Conservation (phyloP, 768 basidiomycete species). For the Boletellus ananas region DNA sequence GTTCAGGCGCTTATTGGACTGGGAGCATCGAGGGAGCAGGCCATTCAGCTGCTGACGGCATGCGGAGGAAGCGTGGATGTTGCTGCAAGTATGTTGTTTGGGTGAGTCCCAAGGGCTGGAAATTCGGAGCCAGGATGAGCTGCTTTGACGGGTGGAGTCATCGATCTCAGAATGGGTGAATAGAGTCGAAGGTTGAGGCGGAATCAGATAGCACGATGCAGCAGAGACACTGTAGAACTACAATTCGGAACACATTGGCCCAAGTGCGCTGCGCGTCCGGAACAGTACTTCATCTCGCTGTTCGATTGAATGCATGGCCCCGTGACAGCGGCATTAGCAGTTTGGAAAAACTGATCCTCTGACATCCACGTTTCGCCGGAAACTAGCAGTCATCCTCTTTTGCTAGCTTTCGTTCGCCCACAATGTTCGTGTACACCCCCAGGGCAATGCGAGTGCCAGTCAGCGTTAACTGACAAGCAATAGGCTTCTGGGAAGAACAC, state of each 20-base stretch:
- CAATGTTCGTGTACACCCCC: too few relatives aligned
- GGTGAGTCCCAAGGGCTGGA: conserved; percentile 7
- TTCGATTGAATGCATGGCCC: too few relatives aligned
- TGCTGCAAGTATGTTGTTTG: conserved; percentile 86
- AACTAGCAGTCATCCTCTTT: background rate
- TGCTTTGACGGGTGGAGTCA: background rate
- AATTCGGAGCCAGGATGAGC: background rate
- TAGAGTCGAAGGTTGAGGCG: too few relatives aligned
- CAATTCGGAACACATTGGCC: too few relatives aligned
- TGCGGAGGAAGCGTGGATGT: conserved; percentile 84
- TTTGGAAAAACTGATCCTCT: too few relatives aligned
- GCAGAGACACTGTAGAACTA: too few relatives aligned
- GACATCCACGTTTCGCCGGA: background rate
- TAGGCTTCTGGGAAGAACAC: too few relatives aligned
- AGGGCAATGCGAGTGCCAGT: too few relatives aligned
- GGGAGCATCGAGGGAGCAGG: conserved; percentile 73
- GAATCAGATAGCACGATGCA: too few relatives aligned
- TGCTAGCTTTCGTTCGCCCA: background rate
- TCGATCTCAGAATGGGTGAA: conserved; percentile 2
- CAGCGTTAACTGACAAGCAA: background rate
- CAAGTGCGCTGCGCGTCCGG: too few relatives aligned
- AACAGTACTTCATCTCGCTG: too few relatives aligned
- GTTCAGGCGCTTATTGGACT: conserved; percentile 70
- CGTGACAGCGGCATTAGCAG: too few relatives aligned
- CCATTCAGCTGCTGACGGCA: conserved; percentile 71